A percentile compares a stretch with the other conserved stretches of the same genome.
Evolutionary conservation across 768 basidiomycete species (phyloP).

Genomic region (Gloeophyllum trabeum): DNA sequence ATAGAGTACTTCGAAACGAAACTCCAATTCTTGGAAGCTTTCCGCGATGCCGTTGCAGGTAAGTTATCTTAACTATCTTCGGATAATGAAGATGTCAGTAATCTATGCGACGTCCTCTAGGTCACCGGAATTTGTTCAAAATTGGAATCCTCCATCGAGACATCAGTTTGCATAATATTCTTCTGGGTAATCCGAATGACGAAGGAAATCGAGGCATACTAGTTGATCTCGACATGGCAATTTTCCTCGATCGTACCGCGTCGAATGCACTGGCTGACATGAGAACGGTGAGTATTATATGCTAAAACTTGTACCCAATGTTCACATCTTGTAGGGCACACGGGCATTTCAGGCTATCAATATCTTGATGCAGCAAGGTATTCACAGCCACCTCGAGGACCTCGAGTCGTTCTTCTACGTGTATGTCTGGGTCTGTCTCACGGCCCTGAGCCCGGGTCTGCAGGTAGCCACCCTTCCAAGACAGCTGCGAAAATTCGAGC

Average conservation of each 20-base stretch:
- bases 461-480: background rate
- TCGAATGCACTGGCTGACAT: background rate
- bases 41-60: background rate
- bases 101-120: background rate
- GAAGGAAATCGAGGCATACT: background rate
- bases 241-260: background rate
- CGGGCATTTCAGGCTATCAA: background rate
- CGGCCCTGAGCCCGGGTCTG: background rate
- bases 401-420: constrained; percentile 1
- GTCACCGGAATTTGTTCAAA: background rate
- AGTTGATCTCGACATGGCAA: background rate
- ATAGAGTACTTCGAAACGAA: background rate
- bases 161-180: background rate
- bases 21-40: background rate
- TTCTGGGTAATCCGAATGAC: background rate
- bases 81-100: too few relatives aligned
- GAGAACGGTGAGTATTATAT: background rate
- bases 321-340: background rate
- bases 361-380: background rate
- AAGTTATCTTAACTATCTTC: background rate
- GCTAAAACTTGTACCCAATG: background rate
- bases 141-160: constrained; percentile 1
- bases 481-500: background rate
- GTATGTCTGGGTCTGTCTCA: background rate
- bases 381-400: background rate